Evolutionary conservation across 2,329 filamentous ascomycete genomes (phyloP), one percentile per base, ranked within the genome.

Genomic region (Chrysoporthe deuterocubensis): DNA sequence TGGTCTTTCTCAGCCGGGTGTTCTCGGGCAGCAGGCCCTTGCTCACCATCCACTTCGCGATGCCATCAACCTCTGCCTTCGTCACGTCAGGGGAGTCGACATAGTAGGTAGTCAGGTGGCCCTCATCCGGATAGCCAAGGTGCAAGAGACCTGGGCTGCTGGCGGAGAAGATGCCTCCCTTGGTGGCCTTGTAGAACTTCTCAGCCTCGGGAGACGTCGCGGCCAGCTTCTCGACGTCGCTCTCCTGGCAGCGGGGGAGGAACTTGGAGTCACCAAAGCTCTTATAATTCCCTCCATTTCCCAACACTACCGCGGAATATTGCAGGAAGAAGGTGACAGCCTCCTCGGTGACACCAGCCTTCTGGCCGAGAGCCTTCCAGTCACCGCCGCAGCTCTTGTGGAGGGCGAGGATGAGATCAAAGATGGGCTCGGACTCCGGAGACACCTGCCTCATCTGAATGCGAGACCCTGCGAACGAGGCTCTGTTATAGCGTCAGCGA

Each of bases 221-320:
- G 57, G 90, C 89, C 44, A 95, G 82, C 69, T 89, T 85, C 62
- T 87, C 84, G 69, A 94, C 85, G 5, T 84, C 85, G 68, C 87
- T 85, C 72, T 89, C 85, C 7, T 85, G 82, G 74, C 91, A 88
- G 72, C 92, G 85, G 2, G 92, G 92, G 67, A 96, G 86, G 76
- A 96, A 94, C 77, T 96, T 96, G 74, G 90, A 87, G 78, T 96
- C 92, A 56, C 93, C 93, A 74, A 94, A 95, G 73, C 91, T 91
- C 81, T 95, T 95, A 81, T 95, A 96, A 79, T 96, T 96, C 71
- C 93, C 92, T 70, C 85, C 85, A 76, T 95, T 96, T 57, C 91
- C 91, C 2, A 96, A 82, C 78, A 96, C 94, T 78, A 93, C 91
- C 42, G 87, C 88, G 8, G 91, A 85, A 77, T 95, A 96, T 77